phyloP scores from a whole-genome alignment of 2,329 filamentous ascomycete species.

The Botrytis deweyae region DNA sequence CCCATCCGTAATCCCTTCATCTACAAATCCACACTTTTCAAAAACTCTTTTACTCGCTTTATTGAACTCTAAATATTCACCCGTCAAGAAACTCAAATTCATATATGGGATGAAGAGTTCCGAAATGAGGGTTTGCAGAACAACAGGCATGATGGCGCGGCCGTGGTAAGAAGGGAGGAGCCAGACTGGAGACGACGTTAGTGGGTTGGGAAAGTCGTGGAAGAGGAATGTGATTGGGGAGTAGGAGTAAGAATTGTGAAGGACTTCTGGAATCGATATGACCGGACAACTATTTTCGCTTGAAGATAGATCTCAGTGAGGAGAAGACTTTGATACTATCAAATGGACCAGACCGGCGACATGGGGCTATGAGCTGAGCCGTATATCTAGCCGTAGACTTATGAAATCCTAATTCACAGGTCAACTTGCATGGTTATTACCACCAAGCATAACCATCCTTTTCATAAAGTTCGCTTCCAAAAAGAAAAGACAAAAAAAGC shows the following conservation, averaged over 20 bases:
- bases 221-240: neutral
- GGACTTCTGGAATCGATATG: neutral
- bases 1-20: neutral
- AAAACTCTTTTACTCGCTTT: conserved; percentile 21
- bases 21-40: conserved; percentile 25
- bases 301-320: neutral
- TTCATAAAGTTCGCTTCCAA: neutral
- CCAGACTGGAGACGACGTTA: conserved; percentile 13
- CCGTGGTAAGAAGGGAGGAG: conserved; percentile 20
- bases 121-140: conserved; percentile 10
- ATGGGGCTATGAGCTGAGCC: neutral
- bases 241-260: neutral
- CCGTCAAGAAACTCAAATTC: conserved; percentile 14
- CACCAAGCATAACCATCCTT: neutral
- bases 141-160: conserved; percentile 21
- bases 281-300: neutral
- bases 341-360: neutral
- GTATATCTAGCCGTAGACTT: neutral
- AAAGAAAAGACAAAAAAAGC: neutral
- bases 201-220: neutral
- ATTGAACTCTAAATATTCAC: conserved; percentile 20
- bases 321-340: neutral
- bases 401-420: neutral
- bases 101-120: conserved; percentile 23
- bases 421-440: neutral